phyloP scores from a whole-genome alignment of 2,329 filamentous ascomycete genomes.

The Podosphaera fusca region DNA sequence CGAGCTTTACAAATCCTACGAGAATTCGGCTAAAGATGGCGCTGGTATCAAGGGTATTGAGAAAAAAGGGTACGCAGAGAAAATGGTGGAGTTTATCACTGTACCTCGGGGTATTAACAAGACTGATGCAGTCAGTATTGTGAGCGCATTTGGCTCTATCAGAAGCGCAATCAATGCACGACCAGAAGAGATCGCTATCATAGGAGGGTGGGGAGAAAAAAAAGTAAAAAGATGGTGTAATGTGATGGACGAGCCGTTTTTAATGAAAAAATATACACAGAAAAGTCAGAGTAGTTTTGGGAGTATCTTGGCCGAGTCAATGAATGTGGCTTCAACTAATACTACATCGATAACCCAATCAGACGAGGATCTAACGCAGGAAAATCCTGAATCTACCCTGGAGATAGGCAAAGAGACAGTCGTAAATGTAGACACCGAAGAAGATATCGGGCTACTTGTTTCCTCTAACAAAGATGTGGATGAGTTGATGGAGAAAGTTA shows the following conservation, averaged over 20 bases:
- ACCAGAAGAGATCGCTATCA: conserved; percentile 58
- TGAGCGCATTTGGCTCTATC: conserved; percentile 79
- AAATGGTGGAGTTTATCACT: conserved; percentile 79
- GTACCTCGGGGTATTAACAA: conserved; percentile 80
- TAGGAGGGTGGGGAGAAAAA: conserved; percentile 88
- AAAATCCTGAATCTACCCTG: no score
- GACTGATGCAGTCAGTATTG: conserved; percentile 72
- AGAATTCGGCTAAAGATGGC: conserved; percentile 43
- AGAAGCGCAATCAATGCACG: conserved; percentile 70
- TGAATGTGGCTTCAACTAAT: conserved; percentile 4
- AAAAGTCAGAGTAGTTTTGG: conserved; percentile 11
- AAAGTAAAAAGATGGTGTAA: conserved; percentile 75
- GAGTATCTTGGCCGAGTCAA: conserved; percentile 18
- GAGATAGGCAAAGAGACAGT: background rate
- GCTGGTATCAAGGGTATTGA: conserved; percentile 69
- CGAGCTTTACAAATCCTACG: conserved; percentile 84
- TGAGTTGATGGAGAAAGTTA: background rate
- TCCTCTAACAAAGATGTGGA: background rate
- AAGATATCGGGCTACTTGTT: background rate
- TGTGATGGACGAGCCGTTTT: conserved; percentile 67
- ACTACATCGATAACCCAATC: background rate
- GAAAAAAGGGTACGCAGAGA: conserved; percentile 62
- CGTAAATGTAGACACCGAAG: background rate
- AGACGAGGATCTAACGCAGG: background rate
- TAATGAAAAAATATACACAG: conserved; percentile 39